Percentiles rank a stretch among this genome's conserved stretches.
Conservation (phyloP, 345 rosid genomes). For the Acer negundo region DNA sequence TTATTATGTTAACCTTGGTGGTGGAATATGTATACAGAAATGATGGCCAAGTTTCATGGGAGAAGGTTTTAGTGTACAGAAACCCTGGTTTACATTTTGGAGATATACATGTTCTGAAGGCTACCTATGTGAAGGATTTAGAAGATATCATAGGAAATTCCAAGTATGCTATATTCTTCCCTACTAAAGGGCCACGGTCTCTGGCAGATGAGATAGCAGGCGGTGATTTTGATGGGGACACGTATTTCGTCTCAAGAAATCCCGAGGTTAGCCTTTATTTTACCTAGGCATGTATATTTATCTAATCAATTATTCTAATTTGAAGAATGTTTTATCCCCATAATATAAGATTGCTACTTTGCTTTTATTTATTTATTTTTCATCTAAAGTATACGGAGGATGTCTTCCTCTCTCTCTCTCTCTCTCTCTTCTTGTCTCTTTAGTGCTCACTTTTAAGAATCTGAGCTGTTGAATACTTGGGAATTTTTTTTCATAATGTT, state of each 20-base stretch:
- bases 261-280: conserved; percentile 52
- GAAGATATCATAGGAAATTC: conserved; percentile 63
- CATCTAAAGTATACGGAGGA: background rate
- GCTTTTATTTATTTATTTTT: background rate
- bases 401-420: background rate
- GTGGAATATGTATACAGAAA: conserved; percentile 40
- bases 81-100: conserved; percentile 89
- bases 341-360: background rate
- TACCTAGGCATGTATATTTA: background rate
- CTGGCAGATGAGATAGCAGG: conserved; percentile 80
- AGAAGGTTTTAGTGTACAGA: conserved; percentile 73
- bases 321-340: conserved; percentile 1
- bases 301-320: background rate
- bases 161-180: conserved; percentile 78
- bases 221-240: conserved; percentile 83
- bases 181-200: conserved; percentile 65
- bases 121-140: conserved; percentile 57
- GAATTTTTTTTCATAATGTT: background rate
- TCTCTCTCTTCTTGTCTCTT: background rate
- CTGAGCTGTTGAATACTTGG: background rate
- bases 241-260: conserved; percentile 72
- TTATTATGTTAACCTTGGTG: conserved; percentile 3
- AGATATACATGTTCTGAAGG: conserved; percentile 70
- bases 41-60: conserved; percentile 65
- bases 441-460: background rate